Base-by-base conservation (phyloP, 1,284 basidiomycete species). In the Papiliotrema nemorosa region DNA sequence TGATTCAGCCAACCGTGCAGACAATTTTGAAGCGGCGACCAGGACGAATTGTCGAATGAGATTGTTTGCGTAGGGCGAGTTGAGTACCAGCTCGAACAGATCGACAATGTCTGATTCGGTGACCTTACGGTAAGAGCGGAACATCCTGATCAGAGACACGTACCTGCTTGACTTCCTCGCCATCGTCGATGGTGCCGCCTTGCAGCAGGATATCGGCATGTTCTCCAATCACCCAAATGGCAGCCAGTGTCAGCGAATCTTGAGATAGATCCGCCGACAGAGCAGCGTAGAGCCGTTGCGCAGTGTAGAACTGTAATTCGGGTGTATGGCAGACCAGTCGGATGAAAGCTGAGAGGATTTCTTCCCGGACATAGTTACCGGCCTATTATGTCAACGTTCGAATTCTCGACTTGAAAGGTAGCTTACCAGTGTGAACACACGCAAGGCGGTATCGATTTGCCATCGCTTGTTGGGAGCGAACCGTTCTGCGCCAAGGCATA, bases 291-390 rank as follows among this genome's bases (percentile, higher is more conserved):
- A 99, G 78, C 63, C 90, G 90, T 56, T 93, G 94, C 7, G 91
- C 84, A 0, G 93, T 96, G 75, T 98, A 98, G 13, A 86, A 86
- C 74, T 98, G 96, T 36, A 99, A 78, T 70, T 99, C 96, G 1
- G 96, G 91, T 0, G 96, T 98, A 75, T 99, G 91, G 44, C 89
- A 90, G 0, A 97, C 91, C 20, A 99, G 82, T 20, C 96, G 87
- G 57, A 99, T 89, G 75, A 98, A 98, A 0, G 90, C 85, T 0
- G 92, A 90, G 14, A 98, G 76, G 39, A 97, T 91, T 73, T 98
- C 96, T 73, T 98, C 96, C 55, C 92, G 82, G 25, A 99, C 93
- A 64, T 91, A 97, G 77, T 98, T 98, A 43, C 96, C 96, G n/a
- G 94, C 93, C 88, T 55, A 25, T 16, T 34, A 14, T 10, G 37